These are phyloP conservation scores for Aethionema arabicum DNA, from an alignment of 345 rosid genomes.

Conservation along the genomic window DNA sequence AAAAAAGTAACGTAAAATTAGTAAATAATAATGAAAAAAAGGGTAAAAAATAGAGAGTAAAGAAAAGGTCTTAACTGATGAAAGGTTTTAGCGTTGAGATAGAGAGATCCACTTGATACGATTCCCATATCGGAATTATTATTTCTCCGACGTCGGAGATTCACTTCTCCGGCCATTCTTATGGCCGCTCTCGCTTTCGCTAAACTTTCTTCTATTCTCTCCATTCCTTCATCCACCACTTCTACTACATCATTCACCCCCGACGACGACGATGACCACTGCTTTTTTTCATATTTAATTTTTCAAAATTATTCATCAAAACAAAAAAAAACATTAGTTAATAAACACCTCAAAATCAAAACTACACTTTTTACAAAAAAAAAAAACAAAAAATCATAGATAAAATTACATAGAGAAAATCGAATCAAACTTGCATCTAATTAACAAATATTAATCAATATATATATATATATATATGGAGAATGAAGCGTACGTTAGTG, in stretches of 20 bases:
- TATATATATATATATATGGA: background rate
- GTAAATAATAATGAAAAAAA: conserved; percentile 11
- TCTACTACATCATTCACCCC: conserved; percentile 23
- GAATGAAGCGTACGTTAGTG: conserved; percentile 22
- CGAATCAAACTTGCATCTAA: background rate
- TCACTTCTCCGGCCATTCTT: conserved; percentile 40
- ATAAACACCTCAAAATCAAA: too few species aligned
- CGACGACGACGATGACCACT: conserved; percentile 17
- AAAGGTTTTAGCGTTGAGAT: conserved; percentile 58
- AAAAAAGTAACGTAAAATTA: background rate
- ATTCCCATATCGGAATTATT: conserved; percentile 30
- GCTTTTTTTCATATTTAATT: background rate
- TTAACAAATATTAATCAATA: too few species aligned
- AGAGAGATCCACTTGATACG: conserved; percentile 53
- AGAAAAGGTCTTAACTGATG: conserved; percentile 56
- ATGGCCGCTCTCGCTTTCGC: conserved; percentile 68
- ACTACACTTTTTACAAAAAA: too few species aligned
- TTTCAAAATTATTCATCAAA: background rate
- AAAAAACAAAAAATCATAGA: too few species aligned
- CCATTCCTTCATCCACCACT: conserved; percentile 34
- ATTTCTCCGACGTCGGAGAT: conserved; percentile 32
- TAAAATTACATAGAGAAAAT: too few species aligned
- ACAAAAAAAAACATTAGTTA: conserved; percentile 1
- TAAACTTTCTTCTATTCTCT: conserved; percentile 55
- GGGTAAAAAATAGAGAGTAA: background rate